phyloP scores from a whole-genome alignment of 345 rosid species.

The Brassica juncea region DNA sequence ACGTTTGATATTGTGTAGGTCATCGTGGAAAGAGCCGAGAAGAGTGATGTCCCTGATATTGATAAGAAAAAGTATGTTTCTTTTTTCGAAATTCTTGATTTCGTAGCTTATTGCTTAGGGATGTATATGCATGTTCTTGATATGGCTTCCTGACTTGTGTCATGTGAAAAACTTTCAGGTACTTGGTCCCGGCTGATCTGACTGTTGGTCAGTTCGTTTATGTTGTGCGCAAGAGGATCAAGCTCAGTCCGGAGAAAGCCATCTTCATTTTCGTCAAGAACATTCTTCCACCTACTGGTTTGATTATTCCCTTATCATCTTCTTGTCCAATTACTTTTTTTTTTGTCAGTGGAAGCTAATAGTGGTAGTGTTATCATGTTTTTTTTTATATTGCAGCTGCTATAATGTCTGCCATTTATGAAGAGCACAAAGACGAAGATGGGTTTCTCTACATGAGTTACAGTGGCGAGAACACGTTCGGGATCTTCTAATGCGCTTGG shows the following conservation, averaged over 20 bases:
- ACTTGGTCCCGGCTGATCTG: slow-evolving; percentile 61
- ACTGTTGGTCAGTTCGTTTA: slow-evolving; percentile 69
- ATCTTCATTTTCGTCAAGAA: slow-evolving; percentile 60
- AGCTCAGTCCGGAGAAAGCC: slow-evolving; percentile 68
- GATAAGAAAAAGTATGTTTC: slow-evolving; percentile 84
- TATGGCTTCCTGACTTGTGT: background rate
- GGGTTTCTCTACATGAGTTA: slow-evolving; percentile 65
- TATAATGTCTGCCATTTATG: slow-evolving; percentile 54
- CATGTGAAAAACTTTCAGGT: slow-evolving; percentile 34
- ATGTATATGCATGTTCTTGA: background rate
- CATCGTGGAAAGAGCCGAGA: slow-evolving; percentile 92
- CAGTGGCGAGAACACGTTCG: slow-evolving; percentile 66
- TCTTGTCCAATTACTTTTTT: background rate
- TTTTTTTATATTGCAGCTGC: slow-evolving; percentile 41
- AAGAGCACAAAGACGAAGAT: slow-evolving; percentile 52
- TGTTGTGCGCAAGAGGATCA: slow-evolving; percentile 60
- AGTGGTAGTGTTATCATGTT: background rate
- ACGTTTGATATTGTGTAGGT: slow-evolving; percentile 45
- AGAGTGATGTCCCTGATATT: slow-evolving; percentile 93
- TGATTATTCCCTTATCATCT: background rate
- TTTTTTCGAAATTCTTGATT: background rate
- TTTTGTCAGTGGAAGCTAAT: slow-evolving; percentile 2
- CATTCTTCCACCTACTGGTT: slow-evolving; percentile 58
- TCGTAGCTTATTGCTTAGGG: background rate
- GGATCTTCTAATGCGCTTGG: slow-evolving; percentile 32